Base-by-base conservation (phyloP, 2,329 filamentous ascomycete genomes). In the Elsinoe ampelina region DNA sequence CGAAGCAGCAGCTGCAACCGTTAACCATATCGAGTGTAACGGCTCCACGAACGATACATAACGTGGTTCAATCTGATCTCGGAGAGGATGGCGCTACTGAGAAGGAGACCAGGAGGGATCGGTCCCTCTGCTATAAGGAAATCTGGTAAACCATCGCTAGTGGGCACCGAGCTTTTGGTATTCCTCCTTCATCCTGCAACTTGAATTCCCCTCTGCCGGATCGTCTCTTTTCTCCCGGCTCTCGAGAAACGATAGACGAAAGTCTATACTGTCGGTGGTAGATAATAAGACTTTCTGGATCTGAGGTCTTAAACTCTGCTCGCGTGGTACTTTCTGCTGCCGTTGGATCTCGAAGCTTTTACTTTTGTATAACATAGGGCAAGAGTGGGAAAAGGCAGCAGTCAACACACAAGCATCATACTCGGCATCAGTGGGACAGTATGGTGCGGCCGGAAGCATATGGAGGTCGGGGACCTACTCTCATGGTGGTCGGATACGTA, bases 141-240 rank as follows among this genome's bases (percentile, higher is more conserved):
- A 42, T 42, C 39, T 42, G 39, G 39, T 42, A 42, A 11, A 19
- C 39, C 39, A 42, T 15, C 2, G 8, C 10, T 42, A 42, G 39
- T 63, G 43, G 19, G 11, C 34, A 22, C 43, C 20, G 43, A 30
- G 43, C 22, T 48, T 26, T 32, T 26, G 43, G 39, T 19, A n/a
- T 26, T 12, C 43, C 22, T 13, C 8, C 26, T 20, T 17, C 15
- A n/a, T n/a, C 15, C 43, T 13, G 13, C 43, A 8, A 30, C 26
- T 30, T 30, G 26, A 5, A 30, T 30, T 8, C 8, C 26, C 26
- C 26, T 30, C 26, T 30, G 26, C 26, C 26, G 26, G 26, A 8
- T 30, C 26, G 5, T 30, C 26, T 5, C 26, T 30, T 13, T 48
- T 48, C 43, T 22, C 34, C 26, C 34, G 8, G 8, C 43, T 17